Evolutionary conservation across 805 yeast species (phyloP).

Genomic region (Kodamaea laetipori): DNA sequence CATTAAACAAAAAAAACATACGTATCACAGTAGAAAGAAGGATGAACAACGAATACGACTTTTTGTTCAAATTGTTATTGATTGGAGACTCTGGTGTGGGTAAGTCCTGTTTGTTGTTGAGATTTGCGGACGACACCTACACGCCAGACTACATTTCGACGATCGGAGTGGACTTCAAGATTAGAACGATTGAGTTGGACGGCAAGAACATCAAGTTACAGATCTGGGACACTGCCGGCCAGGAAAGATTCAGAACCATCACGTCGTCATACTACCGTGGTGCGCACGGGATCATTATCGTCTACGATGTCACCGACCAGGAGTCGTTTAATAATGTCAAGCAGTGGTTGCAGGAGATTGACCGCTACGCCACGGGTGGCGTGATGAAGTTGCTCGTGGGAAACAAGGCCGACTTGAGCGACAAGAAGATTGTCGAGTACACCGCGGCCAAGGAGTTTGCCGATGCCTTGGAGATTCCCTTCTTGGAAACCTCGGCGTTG

Average conservation of each 20-base stretch:
- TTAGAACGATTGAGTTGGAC: conserved; percentile 87
- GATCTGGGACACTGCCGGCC: conserved; percentile 99
- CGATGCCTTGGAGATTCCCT: conserved; percentile 90
- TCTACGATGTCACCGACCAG: conserved; percentile 97
- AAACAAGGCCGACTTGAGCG: conserved; percentile 91
- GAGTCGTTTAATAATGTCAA: conserved; percentile 94
- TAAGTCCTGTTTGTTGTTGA: conserved; percentile 88
- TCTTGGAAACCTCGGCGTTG: conserved; percentile 94
- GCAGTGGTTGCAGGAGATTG: conserved; percentile 98
- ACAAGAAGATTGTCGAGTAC: conserved; percentile 93
- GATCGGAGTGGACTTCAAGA: conserved; percentile 94
- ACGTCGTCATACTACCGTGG: conserved; percentile 98
- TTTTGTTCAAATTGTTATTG: conserved; percentile 87
- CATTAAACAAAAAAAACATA: conserved; percentile 8
- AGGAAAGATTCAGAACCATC: conserved; percentile 96
- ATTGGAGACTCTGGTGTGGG: conserved; percentile 99
- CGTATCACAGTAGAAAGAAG: conserved; percentile 10
- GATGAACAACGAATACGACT: conserved; percentile 96
- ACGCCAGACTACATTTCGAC: conserved; percentile 97
- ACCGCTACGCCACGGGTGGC: conserved; percentile 96
- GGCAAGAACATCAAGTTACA: conserved; percentile 97
- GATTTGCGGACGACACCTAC: conserved; percentile 97
- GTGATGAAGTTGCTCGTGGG: conserved; percentile 95
- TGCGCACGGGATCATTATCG: conserved; percentile 97
- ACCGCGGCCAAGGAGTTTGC: conserved; percentile 97